A percentile compares a stretch with the other conserved stretches of the same genome.
Evolutionary conservation across 1,284 basidiomycete species (phyloP).

Genomic region (Garcileccinum viscosum): DNA sequence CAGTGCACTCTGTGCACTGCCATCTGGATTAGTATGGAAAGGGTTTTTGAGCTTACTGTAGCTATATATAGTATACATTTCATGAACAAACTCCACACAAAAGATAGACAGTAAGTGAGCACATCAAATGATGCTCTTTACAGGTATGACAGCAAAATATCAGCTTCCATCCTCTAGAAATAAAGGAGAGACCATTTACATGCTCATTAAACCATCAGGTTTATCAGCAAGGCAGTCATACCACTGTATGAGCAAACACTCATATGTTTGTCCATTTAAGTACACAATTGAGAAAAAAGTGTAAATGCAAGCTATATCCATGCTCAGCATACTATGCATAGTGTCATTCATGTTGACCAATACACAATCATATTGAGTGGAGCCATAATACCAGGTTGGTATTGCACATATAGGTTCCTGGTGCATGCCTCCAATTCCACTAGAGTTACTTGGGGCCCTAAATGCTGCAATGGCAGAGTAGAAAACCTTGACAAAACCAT

Average conservation of each 20-base stretch:
- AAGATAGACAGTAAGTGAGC: not conserved
- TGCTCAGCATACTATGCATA: conserved; percentile 3
- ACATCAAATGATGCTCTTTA: not conserved
- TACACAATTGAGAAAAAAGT: conserved; percentile 8
- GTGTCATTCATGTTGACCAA: not conserved
- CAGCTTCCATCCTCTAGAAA: not conserved
- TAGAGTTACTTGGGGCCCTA: conserved; percentile 6
- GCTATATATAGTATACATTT: too few species aligned
- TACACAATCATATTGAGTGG: conserved; percentile 1
- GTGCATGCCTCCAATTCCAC: not conserved
- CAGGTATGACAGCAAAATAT: conserved; percentile 9
- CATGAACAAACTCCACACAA: not conserved
- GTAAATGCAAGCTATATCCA: not conserved
- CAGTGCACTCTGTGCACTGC: too few species aligned
- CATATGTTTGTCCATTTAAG: not conserved
- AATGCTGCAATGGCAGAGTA: conserved; percentile 2
- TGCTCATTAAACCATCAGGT: conserved; percentile 7
- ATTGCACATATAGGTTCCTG: not conserved
- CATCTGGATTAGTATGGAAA: too few species aligned
- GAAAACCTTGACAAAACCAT: conserved; percentile 10
- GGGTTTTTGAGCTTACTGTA: too few species aligned
- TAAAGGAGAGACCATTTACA: conserved; percentile 13
- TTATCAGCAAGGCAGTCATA: conserved; percentile 6
- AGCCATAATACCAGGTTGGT: not conserved
- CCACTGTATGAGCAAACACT: conserved; percentile 13